Conservation (phyloP, 345 rosid genomes). For the Syzygium jambos region DNA sequence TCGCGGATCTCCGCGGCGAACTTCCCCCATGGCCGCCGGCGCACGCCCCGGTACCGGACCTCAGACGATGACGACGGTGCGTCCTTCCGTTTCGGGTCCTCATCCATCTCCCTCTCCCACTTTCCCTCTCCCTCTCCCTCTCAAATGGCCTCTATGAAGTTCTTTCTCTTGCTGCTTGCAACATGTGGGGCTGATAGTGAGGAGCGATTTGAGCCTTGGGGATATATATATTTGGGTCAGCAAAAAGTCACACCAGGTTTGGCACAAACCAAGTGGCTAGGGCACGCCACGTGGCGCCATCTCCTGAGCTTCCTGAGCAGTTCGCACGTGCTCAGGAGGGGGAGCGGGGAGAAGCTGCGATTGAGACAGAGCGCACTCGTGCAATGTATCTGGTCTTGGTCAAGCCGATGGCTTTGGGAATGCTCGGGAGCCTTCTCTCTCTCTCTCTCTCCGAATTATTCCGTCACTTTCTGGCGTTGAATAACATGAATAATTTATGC, state of each 20-base stretch:
- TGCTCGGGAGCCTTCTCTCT: background rate
- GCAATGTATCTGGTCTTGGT: constrained; percentile 40
- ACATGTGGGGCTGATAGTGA: background rate
- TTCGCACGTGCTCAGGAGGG: background rate
- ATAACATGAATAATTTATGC: background rate
- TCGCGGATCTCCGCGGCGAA: constrained; percentile 90
- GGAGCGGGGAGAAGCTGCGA: constrained; percentile 12
- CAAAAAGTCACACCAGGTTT: background rate
- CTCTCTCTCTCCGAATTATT: background rate
- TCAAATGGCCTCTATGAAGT: background rate
- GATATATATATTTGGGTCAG: constrained; percentile 5
- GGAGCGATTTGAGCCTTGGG: background rate
- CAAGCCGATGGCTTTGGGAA: constrained; percentile 40
- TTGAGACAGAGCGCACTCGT: background rate
- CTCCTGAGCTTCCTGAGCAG: background rate
- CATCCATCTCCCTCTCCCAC: constrained; percentile 15
- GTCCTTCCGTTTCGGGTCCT: background rate
- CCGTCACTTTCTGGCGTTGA: background rate
- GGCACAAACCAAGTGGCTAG: constrained; percentile 4
- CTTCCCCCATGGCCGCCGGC: constrained; percentile 89
- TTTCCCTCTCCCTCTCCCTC: background rate
- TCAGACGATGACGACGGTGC: background rate
- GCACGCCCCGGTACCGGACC: constrained; percentile 60
- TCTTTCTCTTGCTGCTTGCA: background rate
- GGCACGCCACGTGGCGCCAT: constrained; percentile 5